Percentiles rank a stretch among this genome's conserved stretches.
These are phyloP conservation scores for Aspergillus pseudonomiae DNA, from an alignment of 2,329 filamentous ascomycete genomes.

Conservation along the genomic window DNA sequence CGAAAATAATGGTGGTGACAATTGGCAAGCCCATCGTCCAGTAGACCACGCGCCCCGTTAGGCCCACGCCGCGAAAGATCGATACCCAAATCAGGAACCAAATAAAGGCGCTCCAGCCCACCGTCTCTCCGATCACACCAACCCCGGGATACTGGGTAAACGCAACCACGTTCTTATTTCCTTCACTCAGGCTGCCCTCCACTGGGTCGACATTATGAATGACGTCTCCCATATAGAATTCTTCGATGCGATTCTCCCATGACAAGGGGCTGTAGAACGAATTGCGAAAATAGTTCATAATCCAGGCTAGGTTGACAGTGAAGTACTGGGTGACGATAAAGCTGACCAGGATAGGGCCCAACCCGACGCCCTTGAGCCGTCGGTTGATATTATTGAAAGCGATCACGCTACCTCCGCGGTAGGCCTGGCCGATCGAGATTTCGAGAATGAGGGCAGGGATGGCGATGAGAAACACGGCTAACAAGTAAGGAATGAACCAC, in stretches of 20 bases:
- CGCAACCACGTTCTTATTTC: slow-evolving; percentile 42
- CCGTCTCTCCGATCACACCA: slow-evolving; percentile 57
- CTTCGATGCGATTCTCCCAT: slow-evolving; percentile 55
- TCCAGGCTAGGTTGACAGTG: slow-evolving; percentile 60
- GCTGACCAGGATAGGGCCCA: slow-evolving; percentile 56
- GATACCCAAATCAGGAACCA: slow-evolving; percentile 64
- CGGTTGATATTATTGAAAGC: slow-evolving; percentile 58
- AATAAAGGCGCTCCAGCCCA: slow-evolving; percentile 61
- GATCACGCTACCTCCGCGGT: slow-evolving; percentile 59
- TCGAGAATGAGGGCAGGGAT: slow-evolving; percentile 61
- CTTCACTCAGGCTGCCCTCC: slow-evolving; percentile 42
- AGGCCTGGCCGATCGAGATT: slow-evolving; percentile 56
- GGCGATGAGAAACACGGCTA: slow-evolving; percentile 59
- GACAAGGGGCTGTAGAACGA: slow-evolving; percentile 60
- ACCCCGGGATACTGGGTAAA: slow-evolving; percentile 54
- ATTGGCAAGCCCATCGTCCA: slow-evolving; percentile 66
- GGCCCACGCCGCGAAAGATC: slow-evolving; percentile 61
- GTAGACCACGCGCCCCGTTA: slow-evolving; percentile 63
- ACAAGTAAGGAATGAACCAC: slow-evolving; percentile 63
- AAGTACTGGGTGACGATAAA: slow-evolving; percentile 62
- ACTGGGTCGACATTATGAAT: slow-evolving; percentile 52
- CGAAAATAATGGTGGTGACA: slow-evolving; percentile 58
- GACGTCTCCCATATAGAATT: slow-evolving; percentile 57
- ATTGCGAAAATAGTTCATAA: slow-evolving; percentile 61
- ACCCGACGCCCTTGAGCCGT: slow-evolving; percentile 57